Evolutionary conservation across 2,329 filamentous ascomycete genomes (phyloP), one percentile per base, ranked within the genome.

Genomic region (Sphaerulina populicola): DNA sequence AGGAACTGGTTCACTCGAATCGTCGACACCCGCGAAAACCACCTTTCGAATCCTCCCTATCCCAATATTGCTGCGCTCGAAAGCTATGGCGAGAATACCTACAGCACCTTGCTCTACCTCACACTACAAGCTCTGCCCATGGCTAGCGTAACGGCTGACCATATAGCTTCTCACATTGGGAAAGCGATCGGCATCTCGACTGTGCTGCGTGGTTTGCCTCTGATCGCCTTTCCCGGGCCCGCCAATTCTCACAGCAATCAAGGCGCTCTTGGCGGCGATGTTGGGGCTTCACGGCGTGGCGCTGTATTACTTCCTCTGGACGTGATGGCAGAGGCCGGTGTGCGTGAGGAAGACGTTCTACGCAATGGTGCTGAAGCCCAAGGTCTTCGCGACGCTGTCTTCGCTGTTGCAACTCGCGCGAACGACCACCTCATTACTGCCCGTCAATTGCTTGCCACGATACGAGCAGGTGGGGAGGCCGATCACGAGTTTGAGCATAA

Each of bases 351-450:
- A 66, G 87, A 95, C 39, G 84, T 98, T 0, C 86, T 94, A 53
- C 79, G 91, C 7, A 77, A 82, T 38, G 91, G 90, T 0, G 82
- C 85, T 0, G 72, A 80, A n/a, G 91, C 91, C 0, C 75, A 81
- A 0, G 90, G 90, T 0, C 75, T 97, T 14, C 82, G 86, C 54
- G 91, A 98, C 68, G 91, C 90, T 3, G 81, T 97, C 0, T 98
- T 97, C 69, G 78, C 81, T 3, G 88, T 98, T 11, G 93, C 93
- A 0, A 98, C 93, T 0, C 80, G 91, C 35, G 93, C 93, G 6
- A 94, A 94, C 64, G 93, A 98, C 66, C 93, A 98, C 69, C 74
- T 98, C 31, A 94, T 96, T 60, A 97, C 91, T 0, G 91, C 86
- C 1, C 77, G 89, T 53, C 88, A 95, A 67, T 95, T 98, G 89